These are phyloP conservation scores for Cercospora berteroae DNA, from an alignment of 2,329 filamentous ascomycete genomes.

Conservation along the genomic window DNA sequence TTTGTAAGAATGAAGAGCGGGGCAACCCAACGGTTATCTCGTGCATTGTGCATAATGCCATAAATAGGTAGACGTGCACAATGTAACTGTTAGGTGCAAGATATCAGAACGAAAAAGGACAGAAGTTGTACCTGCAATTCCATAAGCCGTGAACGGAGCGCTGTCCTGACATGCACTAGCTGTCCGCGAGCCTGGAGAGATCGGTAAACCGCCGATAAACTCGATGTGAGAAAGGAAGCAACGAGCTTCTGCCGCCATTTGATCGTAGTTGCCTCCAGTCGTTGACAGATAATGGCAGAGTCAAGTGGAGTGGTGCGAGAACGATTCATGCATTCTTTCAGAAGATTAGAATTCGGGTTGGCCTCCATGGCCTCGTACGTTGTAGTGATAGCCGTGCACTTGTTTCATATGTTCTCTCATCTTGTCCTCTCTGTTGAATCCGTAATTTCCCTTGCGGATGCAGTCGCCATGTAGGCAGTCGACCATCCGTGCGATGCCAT, in stretches of 20 bases:
- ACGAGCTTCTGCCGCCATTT: not conserved
- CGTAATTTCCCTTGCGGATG: conserved; percentile 45
- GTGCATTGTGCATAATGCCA: too few relatives aligned
- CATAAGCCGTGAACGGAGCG: too few relatives aligned
- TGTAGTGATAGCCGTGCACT: conserved; percentile 43
- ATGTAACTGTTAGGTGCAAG: too few relatives aligned
- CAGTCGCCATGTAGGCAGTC: conserved; percentile 47
- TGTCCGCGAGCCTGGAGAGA: not conserved
- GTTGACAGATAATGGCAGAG: not conserved
- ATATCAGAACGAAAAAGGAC: too few relatives aligned
- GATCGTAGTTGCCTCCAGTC: not conserved
- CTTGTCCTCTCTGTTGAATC: conserved; percentile 59
- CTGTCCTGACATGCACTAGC: too few relatives aligned
- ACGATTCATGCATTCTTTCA: not conserved
- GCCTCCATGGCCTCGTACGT: not conserved
- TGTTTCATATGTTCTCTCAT: conserved; percentile 57
- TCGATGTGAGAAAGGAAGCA: not conserved
- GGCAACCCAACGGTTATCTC: too few relatives aligned
- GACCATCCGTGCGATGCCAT: conserved; percentile 29
- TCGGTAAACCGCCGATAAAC: not conserved
- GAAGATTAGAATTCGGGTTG: not conserved
- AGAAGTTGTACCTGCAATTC: too few relatives aligned
- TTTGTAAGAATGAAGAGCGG: too few relatives aligned
- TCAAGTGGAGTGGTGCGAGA: not conserved
- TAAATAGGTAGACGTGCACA: too few relatives aligned